Conservation (phyloP, 352 stramenopile species). For the Bremia lactucae region DNA sequence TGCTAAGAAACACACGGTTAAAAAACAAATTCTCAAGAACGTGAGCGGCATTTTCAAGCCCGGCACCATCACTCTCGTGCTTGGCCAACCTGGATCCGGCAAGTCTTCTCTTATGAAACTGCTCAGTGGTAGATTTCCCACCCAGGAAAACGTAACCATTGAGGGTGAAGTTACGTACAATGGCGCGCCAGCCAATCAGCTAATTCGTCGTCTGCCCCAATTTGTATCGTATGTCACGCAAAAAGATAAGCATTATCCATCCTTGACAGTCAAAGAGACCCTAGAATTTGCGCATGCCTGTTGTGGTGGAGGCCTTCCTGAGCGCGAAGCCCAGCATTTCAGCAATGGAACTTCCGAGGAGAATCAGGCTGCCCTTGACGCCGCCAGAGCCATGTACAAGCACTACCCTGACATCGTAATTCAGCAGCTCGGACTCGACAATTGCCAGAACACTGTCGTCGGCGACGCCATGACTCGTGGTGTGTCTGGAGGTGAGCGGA, state of each 20-base stretch:
- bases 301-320: constrained; percentile 24
- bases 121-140: constrained; percentile 28
- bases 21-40: constrained; percentile 31
- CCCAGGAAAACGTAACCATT: constrained; percentile 19
- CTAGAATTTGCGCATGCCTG: constrained; percentile 13
- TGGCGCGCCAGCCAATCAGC: constrained; percentile 5
- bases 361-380: constrained; percentile 20
- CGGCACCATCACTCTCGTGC: constrained; percentile 35
- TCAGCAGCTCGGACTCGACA: constrained; percentile 36
- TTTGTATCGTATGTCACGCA: constrained; percentile 32
- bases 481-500: constrained; percentile 62
- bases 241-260: constrained; percentile 29
- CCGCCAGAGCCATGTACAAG: constrained; percentile 17
- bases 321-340: constrained; percentile 10
- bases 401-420: constrained; percentile 34
- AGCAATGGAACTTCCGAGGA: constrained; percentile 17
- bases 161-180: constrained; percentile 39
- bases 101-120: constrained; percentile 49
- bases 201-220: constrained; percentile 16
- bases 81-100: constrained; percentile 35
- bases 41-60: constrained; percentile 30
- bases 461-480: constrained; percentile 52
- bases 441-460: constrained; percentile 50
- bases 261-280: constrained; percentile 30
- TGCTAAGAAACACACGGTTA: constrained; percentile 19